A percentile compares a stretch with the other conserved stretches of the same genome.
Conservation (phyloP, 768 basidiomycete species). For the Amanita pallidorosea region DNA sequence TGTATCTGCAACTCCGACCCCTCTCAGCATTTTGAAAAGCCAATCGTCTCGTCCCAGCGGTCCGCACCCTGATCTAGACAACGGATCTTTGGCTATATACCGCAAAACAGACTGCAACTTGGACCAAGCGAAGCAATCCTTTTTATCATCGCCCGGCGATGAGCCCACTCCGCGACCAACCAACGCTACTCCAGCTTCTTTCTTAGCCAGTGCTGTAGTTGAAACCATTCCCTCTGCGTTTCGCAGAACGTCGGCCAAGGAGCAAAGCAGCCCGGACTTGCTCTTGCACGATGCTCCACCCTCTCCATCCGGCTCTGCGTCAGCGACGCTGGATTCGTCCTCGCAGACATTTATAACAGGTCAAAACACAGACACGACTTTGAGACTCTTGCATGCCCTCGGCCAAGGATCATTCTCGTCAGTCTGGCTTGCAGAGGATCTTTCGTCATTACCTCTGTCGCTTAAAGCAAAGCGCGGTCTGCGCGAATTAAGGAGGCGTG, state of each 20-base stretch:
- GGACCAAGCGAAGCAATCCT: background rate
- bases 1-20: slow-evolving; percentile 18
- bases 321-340: slow-evolving; percentile 1
- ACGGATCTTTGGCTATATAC: background rate
- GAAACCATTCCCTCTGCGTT: background rate
- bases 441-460: slow-evolving; percentile 33
- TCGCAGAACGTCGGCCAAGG: no score
- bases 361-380: slow-evolving; percentile 17
- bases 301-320: slow-evolving; percentile 4
- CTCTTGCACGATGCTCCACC: background rate
- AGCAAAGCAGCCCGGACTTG: background rate
- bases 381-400: slow-evolving; percentile 42
- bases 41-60: background rate
- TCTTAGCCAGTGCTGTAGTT: background rate
- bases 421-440: slow-evolving; percentile 63
- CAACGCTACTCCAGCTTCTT: slow-evolving; percentile 7
- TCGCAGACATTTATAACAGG: slow-evolving; percentile 9
- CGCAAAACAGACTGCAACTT: background rate
- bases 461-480: slow-evolving; percentile 29
- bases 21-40: background rate
- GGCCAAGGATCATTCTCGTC: slow-evolving; percentile 68
- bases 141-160: background rate
- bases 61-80: background rate
- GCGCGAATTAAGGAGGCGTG: slow-evolving; percentile 24
- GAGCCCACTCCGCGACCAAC: slow-evolving; percentile 12